Evolutionary conservation across 768 basidiomycete species (phyloP).

Genomic region (Serendipita sp.): DNA sequence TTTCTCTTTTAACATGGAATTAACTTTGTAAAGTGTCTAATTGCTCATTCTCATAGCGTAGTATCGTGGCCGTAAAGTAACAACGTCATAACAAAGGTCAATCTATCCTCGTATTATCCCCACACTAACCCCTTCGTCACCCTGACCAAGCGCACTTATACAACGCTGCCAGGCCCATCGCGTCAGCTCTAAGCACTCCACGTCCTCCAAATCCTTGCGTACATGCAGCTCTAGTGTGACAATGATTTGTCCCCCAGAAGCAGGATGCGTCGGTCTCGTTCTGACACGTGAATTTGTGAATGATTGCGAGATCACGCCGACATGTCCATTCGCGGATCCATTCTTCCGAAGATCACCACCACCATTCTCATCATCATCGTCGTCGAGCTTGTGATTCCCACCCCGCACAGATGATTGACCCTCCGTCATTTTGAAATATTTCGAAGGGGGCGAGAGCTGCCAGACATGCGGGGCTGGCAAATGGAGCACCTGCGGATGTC

Average conservation of each 20-base stretch:
- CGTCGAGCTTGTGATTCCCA: not conserved
- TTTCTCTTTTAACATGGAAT: not conserved
- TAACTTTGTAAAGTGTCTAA: not conserved
- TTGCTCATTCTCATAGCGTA: not conserved
- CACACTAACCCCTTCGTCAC: constrained; percentile 12
- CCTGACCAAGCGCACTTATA: constrained; percentile 14
- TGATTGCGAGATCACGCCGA: not conserved
- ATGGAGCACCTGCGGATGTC: constrained; percentile 68
- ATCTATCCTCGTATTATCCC: constrained; percentile 10
- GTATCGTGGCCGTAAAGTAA: too few species aligned
- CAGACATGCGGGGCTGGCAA: constrained; percentile 77
- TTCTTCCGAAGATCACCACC: constrained; percentile 7
- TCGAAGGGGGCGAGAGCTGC: constrained; percentile 48
- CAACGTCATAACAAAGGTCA: not conserved
- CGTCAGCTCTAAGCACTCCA: constrained; percentile 54
- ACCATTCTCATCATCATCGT: constrained; percentile 6
- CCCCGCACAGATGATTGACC: not conserved
- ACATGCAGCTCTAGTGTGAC: constrained; percentile 74
- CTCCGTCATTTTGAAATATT: not conserved
- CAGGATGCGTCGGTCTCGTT: not conserved
- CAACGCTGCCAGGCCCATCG: constrained; percentile 51
- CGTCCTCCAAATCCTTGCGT: constrained; percentile 43
- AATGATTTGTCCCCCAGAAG: constrained; percentile 25
- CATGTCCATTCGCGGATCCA: not conserved
- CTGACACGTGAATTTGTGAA: not conserved